Evolutionary conservation across 2,329 filamentous ascomycete genomes (phyloP).

Genomic region (Penicillium capsulatum): DNA sequence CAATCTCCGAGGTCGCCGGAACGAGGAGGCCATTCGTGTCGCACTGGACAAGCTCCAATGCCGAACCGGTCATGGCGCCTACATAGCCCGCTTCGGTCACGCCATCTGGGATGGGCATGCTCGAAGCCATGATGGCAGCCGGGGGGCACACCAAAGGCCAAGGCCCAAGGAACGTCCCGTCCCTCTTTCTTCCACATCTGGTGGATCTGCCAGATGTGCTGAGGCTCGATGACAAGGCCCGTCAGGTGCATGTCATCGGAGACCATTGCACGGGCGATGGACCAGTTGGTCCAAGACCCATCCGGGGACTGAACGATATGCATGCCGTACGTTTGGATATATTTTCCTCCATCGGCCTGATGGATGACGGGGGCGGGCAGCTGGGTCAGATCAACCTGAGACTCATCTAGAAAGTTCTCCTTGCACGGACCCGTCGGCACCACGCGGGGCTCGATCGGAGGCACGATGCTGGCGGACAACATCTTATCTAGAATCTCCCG

Average conservation of each 20-base stretch:
- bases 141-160: slow-evolving; percentile 49
- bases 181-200: slow-evolving; percentile 47
- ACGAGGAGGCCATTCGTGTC: slow-evolving; percentile 50
- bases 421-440: slow-evolving; percentile 43
- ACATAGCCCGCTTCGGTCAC: slow-evolving; percentile 49
- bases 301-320: slow-evolving; percentile 47
- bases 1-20: slow-evolving; percentile 50
- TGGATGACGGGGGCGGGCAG: slow-evolving; percentile 46
- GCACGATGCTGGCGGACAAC: slow-evolving; percentile 31
- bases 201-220: slow-evolving; percentile 48
- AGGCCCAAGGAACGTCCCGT: slow-evolving; percentile 47
- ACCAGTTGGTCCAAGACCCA: slow-evolving; percentile 45
- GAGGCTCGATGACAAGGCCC: slow-evolving; percentile 43
- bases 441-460: slow-evolving; percentile 31
- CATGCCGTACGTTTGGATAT: slow-evolving; percentile 51
- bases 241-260: slow-evolving; percentile 42
- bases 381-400: slow-evolving; percentile 43
- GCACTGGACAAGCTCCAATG: slow-evolving; percentile 50
- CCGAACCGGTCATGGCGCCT: slow-evolving; percentile 44
- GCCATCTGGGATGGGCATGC: slow-evolving; percentile 50
- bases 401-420: slow-evolving; percentile 37
- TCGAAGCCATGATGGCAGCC: slow-evolving; percentile 48
- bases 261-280: slow-evolving; percentile 45
- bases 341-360: slow-evolving; percentile 47
- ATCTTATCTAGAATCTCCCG: slow-evolving; percentile 44